Evolutionary conservation across 495 filamentous ascomycete genomes (phyloP).

Genomic region (Xylona heveae): DNA sequence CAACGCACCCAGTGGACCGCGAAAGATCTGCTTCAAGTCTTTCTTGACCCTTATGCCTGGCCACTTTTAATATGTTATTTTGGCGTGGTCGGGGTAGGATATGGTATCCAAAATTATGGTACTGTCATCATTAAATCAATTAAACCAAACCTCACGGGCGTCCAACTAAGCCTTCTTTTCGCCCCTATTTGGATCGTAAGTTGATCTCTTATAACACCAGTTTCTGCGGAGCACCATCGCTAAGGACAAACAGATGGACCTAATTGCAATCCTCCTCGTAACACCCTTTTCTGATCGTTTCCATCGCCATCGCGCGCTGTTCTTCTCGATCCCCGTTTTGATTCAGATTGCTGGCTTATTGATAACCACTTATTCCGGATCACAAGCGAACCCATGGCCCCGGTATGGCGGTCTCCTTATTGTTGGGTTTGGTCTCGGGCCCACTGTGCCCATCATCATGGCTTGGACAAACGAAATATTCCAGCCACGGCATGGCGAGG

Average conservation of each 20-base stretch:
- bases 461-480: conserved; percentile 85
- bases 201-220: too few species aligned
- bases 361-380: conserved; percentile 52
- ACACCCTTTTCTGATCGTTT: conserved; percentile 77
- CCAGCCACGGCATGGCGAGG: conserved; percentile 72
- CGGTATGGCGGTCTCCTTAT: conserved; percentile 77
- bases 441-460: conserved; percentile 84
- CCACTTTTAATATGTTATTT: conserved; percentile 82
- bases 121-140: conserved; percentile 70
- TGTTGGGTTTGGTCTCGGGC: conserved; percentile 77
- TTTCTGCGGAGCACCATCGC: conserved; percentile 2
- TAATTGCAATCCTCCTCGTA: conserved; percentile 69
- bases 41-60: conserved; percentile 74
- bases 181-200: conserved; percentile 82
- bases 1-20: conserved; percentile 46
- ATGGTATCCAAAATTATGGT: conserved; percentile 70
- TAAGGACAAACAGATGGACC: conserved; percentile 39
- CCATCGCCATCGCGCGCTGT: conserved; percentile 60
- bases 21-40: conserved; percentile 40
- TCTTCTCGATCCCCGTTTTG: conserved; percentile 52
- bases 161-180: conserved; percentile 62
- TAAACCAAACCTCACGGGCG: conserved; percentile 43
- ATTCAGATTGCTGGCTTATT: conserved; percentile 72
- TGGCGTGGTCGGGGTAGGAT: conserved; percentile 79
- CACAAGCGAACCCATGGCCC: conserved; percentile 47